Conservation (phyloP, 495 filamentous ascomycete genomes). For the Penicillium maclennaniae region DNA sequence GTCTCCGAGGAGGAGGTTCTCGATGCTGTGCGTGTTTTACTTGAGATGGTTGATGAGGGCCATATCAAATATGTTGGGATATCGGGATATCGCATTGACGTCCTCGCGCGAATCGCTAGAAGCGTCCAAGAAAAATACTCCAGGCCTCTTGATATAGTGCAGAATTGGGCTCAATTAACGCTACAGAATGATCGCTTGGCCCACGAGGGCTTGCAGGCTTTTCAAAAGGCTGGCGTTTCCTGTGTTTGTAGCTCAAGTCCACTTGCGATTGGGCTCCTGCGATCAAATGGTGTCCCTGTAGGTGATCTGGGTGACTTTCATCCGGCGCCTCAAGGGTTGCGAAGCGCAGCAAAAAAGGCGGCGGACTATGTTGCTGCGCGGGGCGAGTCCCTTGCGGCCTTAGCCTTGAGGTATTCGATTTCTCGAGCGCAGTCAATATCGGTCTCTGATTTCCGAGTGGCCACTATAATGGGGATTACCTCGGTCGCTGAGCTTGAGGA, state of each 20-base stretch:
- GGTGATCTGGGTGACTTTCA: slow-evolving; percentile 74
- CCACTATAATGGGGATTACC: slow-evolving; percentile 20
- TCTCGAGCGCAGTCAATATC: slow-evolving; percentile 12
- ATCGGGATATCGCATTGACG: slow-evolving; percentile 69
- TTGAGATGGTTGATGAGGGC: slow-evolving; percentile 61
- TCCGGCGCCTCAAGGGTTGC: slow-evolving; percentile 63
- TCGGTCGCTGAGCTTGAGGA: slow-evolving; percentile 17
- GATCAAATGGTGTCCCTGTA: slow-evolving; percentile 63
- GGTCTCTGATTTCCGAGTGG: slow-evolving; percentile 8
- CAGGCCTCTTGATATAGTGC: slow-evolving; percentile 75
- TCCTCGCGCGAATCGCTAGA: slow-evolving; percentile 62
- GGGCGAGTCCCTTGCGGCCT: slow-evolving; percentile 59
- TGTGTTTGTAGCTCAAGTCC: slow-evolving; percentile 78
- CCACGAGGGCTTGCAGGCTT: slow-evolving; percentile 44
- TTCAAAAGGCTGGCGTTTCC: slow-evolving; percentile 63
- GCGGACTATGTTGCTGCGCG: slow-evolving; percentile 51
- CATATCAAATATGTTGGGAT: slow-evolving; percentile 76
- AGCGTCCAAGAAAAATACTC: slow-evolving; percentile 60
- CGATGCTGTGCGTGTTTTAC: slow-evolving; percentile 55
- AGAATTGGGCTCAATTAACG: slow-evolving; percentile 81
- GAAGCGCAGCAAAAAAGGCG: slow-evolving; percentile 47
- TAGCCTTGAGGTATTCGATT: slow-evolving; percentile 18
- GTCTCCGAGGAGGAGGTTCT: slow-evolving; percentile 51
- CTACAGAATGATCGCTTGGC: slow-evolving; percentile 69
- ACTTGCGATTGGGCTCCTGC: slow-evolving; percentile 75